Evolutionary conservation across 108 stramenopile genomes (phyloP), one percentile per base, ranked within the genome.

Genomic region (Schizochytrium sp.): DNA sequence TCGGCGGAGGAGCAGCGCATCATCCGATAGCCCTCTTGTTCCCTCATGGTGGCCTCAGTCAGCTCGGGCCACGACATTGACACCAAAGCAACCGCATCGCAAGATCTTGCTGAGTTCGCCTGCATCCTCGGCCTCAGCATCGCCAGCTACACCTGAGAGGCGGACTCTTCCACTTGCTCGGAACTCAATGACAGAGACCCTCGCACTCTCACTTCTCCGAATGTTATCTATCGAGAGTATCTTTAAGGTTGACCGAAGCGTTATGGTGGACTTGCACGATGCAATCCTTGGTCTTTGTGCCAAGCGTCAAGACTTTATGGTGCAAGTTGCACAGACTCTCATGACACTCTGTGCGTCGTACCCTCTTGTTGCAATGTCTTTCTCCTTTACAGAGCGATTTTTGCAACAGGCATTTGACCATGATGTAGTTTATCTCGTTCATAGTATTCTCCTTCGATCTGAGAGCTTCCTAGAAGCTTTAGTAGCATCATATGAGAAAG

Each of bases 151-250:
- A 28, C 28, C 64, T 5, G 64, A 69, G 12, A 38, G 64, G 64
- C 12, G 64, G 7, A 5, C n/a, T 15, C 64, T n/a, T 8, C 12
- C 8, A 42, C 7, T 38, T 42, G 64, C 41, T 0, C 64, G 64
- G 57, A 17, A 10, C 40, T 42, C 5, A 8, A 15, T 5, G 5
- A 42, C 64, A 38, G 64, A 69, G 64, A 69, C 15, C 0, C n/a
- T 69, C 41, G 64, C 64, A 42, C 64, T 69, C 0, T 69, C 64
- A 0, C 64, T 69, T 0, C n/a, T 69, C 8, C 64, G 64, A 38
- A 69, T 69, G 64, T 5, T 69, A 8, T 69, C 64, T 15, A 69
- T 69, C 64, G 64, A 69, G 64, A 69, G 64, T 42, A 69, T 69
- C 64, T 69, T 69, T n/a, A 38, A 42, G 17, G n/a, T 69, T 7